phyloP scores from a whole-genome alignment of 2,329 filamentous ascomycete genomes.

The Pseudogymnoascus sp. region DNA sequence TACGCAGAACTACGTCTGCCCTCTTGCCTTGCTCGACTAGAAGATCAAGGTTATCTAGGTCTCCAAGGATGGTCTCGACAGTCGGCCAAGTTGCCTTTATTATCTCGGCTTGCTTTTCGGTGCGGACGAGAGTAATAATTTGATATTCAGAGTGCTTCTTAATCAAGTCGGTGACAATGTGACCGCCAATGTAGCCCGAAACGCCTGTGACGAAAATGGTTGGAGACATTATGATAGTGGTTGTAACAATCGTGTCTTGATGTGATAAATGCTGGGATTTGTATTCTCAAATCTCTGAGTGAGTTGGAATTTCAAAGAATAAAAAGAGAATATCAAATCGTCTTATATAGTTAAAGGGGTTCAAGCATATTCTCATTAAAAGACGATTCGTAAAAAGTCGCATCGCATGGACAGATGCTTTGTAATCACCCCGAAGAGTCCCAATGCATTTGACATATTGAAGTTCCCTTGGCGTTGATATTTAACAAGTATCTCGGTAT shows the following conservation, averaged over 20 bases:
- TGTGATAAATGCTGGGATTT: background rate
- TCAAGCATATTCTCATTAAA: background rate
- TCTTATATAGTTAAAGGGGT: background rate
- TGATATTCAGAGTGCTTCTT: slow-evolving; percentile 15
- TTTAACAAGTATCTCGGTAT: background rate
- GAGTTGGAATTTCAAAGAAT: background rate
- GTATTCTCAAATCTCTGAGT: background rate
- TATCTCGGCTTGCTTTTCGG: slow-evolving; percentile 13
- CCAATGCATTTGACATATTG: background rate
- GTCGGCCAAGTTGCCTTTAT: slow-evolving; percentile 13
- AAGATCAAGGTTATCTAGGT: slow-evolving; percentile 14
- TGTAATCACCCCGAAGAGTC: background rate
- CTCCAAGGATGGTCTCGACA: slow-evolving; percentile 14
- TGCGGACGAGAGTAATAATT: slow-evolving; percentile 17
- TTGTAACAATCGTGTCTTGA: background rate
- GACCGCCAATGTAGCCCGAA: slow-evolving; percentile 20
- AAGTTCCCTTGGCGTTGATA: background rate
- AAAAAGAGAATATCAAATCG: background rate
- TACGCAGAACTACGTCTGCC: slow-evolving; percentile 17
- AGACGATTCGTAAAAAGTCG: background rate
- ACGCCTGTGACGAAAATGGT: slow-evolving; percentile 17
- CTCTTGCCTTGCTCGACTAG: slow-evolving; percentile 14
- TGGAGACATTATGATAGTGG: slow-evolving; percentile 15
- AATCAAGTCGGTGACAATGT: slow-evolving; percentile 12
- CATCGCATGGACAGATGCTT: background rate